Evolutionary conservation across 2,329 filamentous ascomycete genomes (phyloP).

Genomic region (Fusarium globosum): DNA sequence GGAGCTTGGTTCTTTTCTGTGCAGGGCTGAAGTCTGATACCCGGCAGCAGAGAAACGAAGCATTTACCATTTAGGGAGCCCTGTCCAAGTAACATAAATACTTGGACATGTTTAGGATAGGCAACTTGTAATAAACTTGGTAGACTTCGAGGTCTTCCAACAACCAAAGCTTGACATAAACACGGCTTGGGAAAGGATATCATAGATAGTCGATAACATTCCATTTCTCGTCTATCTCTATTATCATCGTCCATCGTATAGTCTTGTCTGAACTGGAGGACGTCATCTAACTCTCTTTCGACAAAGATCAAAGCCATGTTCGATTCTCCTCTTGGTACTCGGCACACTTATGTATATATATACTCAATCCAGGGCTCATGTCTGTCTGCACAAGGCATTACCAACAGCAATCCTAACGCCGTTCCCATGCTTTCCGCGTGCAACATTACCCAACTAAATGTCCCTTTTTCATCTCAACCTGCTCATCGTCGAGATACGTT

Average conservation of each 20-base stretch:
- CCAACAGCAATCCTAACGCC: constrained; percentile 43
- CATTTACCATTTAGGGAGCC: not conserved
- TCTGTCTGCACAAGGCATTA: constrained; percentile 35
- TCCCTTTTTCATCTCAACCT: constrained; percentile 27
- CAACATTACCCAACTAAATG: constrained; percentile 42
- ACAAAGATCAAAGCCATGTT: constrained; percentile 22
- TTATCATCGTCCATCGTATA: constrained; percentile 37
- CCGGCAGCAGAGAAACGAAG: not conserved
- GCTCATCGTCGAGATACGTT: constrained; percentile 20
- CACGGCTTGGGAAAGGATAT: not conserved
- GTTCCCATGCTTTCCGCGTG: constrained; percentile 42
- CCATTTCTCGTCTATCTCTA: constrained; percentile 42
- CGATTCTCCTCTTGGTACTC: constrained; percentile 2
- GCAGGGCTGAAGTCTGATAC: not conserved
- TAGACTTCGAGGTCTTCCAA: not conserved
- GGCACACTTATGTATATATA: constrained; percentile 15
- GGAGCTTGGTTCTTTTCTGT: not conserved
- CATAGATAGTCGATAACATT: constrained; percentile 20
- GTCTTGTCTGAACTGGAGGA: constrained; percentile 21
- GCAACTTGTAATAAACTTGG: not conserved
- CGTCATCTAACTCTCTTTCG: constrained; percentile 7
- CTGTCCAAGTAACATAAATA: not conserved
- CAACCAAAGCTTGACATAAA: not conserved
- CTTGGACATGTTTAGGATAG: too few relatives aligned
- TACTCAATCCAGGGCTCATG: constrained; percentile 20